A percentile compares a stretch with the other conserved stretches of the same genome.
phyloP scores from a whole-genome alignment of 2,329 filamentous ascomycete genomes.

The Aspergillus neoniger region DNA sequence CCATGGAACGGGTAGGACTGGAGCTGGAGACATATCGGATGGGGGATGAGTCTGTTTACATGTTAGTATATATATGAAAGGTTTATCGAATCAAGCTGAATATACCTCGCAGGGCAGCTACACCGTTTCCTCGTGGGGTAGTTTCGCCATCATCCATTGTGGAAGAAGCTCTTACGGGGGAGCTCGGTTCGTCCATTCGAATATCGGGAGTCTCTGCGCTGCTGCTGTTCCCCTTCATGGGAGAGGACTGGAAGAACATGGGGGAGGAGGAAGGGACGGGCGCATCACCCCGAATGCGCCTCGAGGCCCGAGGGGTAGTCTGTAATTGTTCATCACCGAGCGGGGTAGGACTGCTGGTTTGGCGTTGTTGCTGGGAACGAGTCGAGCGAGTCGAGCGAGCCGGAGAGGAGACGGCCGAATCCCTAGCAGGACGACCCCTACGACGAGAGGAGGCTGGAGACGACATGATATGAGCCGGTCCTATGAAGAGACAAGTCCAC shows the following conservation, averaged over 20 bases:
- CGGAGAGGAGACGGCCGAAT: slow-evolving; percentile 44
- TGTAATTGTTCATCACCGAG: slow-evolving; percentile 27
- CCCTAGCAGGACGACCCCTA: slow-evolving; percentile 43
- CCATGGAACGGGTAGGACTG: slow-evolving; percentile 67
- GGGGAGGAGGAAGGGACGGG: slow-evolving; percentile 71
- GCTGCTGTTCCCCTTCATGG: slow-evolving; percentile 48
- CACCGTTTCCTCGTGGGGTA: slow-evolving; percentile 44
- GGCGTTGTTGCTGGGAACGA: slow-evolving; percentile 35
- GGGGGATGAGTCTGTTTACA: slow-evolving; percentile 76
- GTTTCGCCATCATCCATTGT: slow-evolving; percentile 45
- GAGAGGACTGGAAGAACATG: slow-evolving; percentile 71
- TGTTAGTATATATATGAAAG: slow-evolving; percentile 1
- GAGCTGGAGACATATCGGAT: slow-evolving; percentile 90
- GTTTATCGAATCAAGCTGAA: background rate
- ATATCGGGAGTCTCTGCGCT: slow-evolving; percentile 43
- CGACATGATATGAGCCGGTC: slow-evolving; percentile 40
- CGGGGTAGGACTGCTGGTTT: slow-evolving; percentile 35
- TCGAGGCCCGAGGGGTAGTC: slow-evolving; percentile 50
- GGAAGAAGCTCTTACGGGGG: slow-evolving; percentile 46
- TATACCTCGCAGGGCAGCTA: slow-evolving; percentile 42
- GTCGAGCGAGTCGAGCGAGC: slow-evolving; percentile 33
- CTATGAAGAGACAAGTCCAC: slow-evolving; percentile 6
- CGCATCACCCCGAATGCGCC: slow-evolving; percentile 42
- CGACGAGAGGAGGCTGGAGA: slow-evolving; percentile 45
- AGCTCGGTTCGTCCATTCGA: slow-evolving; percentile 50